These are phyloP conservation scores for Fusarium secorum DNA, from an alignment of 2,329 filamentous ascomycete species.

Conservation along the genomic window DNA sequence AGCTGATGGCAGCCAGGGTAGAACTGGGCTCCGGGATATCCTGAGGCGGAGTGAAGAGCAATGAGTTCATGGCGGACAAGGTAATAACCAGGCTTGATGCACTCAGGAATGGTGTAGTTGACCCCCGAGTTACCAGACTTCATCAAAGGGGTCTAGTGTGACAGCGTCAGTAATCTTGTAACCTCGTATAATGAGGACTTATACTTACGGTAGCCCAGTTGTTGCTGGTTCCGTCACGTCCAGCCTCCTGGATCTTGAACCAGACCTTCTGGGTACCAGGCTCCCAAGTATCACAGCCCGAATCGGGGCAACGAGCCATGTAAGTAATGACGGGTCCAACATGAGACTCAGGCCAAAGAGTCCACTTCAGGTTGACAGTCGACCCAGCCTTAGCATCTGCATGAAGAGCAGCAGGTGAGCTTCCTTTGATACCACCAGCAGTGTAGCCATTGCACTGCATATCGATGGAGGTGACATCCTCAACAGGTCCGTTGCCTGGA, in stretches of 20 bases:
- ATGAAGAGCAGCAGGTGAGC: conserved; percentile 61
- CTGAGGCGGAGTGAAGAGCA: conserved; percentile 58
- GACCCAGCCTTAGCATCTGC: conserved; percentile 62
- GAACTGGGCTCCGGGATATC: conserved; percentile 63
- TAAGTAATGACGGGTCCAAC: conserved; percentile 65
- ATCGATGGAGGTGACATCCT: conserved; percentile 61
- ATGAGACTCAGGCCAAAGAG: conserved; percentile 58
- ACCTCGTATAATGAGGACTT: background rate
- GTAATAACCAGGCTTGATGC: conserved; percentile 62
- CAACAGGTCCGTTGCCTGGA: conserved; percentile 65
- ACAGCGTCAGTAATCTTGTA: background rate
- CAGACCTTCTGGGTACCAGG: conserved; percentile 60
- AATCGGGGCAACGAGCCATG: conserved; percentile 65
- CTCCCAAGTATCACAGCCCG: conserved; percentile 58
- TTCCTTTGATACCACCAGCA: conserved; percentile 57
- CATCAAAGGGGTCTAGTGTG: conserved; percentile 51
- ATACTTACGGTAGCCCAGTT: conserved; percentile 54
- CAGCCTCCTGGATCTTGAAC: conserved; percentile 63
- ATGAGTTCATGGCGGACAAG: conserved; percentile 67
- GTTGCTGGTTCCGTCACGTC: conserved; percentile 58
- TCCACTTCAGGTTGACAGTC: conserved; percentile 63
- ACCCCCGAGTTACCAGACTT: conserved; percentile 54
- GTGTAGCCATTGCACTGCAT: conserved; percentile 64
- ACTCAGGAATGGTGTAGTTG: conserved; percentile 62
- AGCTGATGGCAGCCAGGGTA: conserved; percentile 67